phyloP scores from a whole-genome alignment of 2,329 filamentous ascomycete genomes.

The Nannizziopsis barbatae region DNA sequence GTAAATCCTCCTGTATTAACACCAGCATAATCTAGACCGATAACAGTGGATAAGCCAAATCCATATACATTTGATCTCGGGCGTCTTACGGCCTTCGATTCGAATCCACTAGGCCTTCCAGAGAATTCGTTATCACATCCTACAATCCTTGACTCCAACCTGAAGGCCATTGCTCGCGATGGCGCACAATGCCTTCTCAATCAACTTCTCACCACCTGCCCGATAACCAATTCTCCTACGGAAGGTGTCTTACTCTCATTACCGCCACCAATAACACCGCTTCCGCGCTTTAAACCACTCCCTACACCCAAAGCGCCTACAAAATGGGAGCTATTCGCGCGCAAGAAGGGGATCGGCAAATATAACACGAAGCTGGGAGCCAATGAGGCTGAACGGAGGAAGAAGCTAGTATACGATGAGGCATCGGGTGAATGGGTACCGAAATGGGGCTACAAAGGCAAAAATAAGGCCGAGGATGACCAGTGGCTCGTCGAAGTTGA shows the following conservation, averaged over 20 bases:
- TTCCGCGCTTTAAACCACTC: slow-evolving; percentile 87
- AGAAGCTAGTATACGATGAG: slow-evolving; percentile 75
- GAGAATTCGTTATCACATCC: slow-evolving; percentile 24
- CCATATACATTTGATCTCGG: slow-evolving; percentile 89
- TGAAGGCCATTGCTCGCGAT: slow-evolving; percentile 68
- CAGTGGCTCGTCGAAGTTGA: slow-evolving; percentile 93
- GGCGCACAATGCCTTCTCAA: slow-evolving; percentile 87
- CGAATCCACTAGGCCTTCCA: slow-evolving; percentile 62
- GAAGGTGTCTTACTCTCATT: slow-evolving; percentile 68
- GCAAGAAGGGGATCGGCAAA: slow-evolving; percentile 85
- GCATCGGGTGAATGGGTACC: slow-evolving; percentile 76
- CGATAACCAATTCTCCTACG: slow-evolving; percentile 54
- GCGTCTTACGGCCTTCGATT: slow-evolving; percentile 72
- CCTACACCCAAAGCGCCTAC: slow-evolving; percentile 72
- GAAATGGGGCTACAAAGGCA: slow-evolving; percentile 89
- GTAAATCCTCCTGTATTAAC: slow-evolving; percentile 1
- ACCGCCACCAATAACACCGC: slow-evolving; percentile 54
- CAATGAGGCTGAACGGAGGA: slow-evolving; percentile 53
- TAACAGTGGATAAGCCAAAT: slow-evolving; percentile 67
- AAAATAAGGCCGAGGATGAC: slow-evolving; percentile 70
- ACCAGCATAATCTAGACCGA: slow-evolving; percentile 30
- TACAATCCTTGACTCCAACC: slow-evolving; percentile 49
- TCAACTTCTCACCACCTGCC: slow-evolving; percentile 81
- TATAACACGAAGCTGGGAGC: slow-evolving; percentile 53
- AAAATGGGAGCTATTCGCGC: slow-evolving; percentile 92